Conservation (phyloP, 2,329 filamentous ascomycete species). For the Alternaria viburni region DNA sequence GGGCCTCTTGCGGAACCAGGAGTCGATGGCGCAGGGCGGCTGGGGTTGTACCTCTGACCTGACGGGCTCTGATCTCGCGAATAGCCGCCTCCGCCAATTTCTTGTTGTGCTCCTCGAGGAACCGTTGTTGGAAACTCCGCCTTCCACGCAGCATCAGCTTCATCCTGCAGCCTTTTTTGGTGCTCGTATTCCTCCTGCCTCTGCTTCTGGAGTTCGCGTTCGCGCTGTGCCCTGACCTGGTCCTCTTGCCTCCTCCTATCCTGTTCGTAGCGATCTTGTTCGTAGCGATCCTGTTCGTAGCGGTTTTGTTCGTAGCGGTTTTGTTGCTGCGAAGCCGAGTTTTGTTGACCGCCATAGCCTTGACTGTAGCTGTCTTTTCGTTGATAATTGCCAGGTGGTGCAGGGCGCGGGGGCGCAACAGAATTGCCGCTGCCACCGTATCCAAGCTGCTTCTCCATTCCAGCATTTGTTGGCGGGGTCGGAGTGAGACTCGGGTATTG, state of each 20-base stretch:
- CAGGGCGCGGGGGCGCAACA: conserved; percentile 57
- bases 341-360: conserved; percentile 38
- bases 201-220: conserved; percentile 50
- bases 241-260: conserved; percentile 49
- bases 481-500: conserved; percentile 72
- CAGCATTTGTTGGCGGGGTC: conserved; percentile 63
- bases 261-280: conserved; percentile 37
- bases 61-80: conserved; percentile 53
- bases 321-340: conserved; percentile 40
- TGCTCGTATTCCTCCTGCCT: conserved; percentile 53
- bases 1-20: conserved; percentile 62
- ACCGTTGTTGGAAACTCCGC: conserved; percentile 62
- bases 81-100: conserved; percentile 72
- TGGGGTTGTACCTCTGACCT: conserved; percentile 78
- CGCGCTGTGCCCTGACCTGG: conserved; percentile 42
- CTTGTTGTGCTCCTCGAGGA: conserved; percentile 80
- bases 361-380: conserved; percentile 55
- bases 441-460: conserved; percentile 57
- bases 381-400: conserved; percentile 50
- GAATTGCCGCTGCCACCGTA: conserved; percentile 53
- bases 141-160: too few species aligned
- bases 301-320: neutral
- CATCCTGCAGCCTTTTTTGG: conserved; percentile 9
- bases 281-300: neutral
- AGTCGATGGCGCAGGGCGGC: conserved; percentile 80